Conservation (phyloP, 2,329 filamentous ascomycete species). For the Alternaria ethzedia region DNA sequence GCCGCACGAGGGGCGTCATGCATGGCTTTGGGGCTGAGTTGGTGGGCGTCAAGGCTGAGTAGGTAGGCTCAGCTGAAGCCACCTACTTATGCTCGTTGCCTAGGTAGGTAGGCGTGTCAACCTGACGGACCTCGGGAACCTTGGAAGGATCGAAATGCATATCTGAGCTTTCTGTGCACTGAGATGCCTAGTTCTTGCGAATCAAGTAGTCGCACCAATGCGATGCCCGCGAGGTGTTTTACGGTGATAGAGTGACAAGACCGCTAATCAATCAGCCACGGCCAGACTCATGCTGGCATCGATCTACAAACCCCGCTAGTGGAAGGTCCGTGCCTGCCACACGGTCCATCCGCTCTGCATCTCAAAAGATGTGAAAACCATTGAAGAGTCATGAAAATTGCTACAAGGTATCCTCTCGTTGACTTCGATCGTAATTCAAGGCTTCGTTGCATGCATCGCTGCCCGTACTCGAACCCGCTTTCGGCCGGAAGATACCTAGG, state of each 20-base stretch:
- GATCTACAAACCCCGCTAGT: background rate
- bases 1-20: background rate
- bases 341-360: background rate
- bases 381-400: background rate
- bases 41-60: background rate
- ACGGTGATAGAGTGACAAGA: background rate
- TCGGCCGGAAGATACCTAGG: background rate
- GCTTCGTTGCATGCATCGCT: background rate
- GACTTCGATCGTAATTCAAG: background rate
- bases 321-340: background rate
- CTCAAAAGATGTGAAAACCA: background rate
- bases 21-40: background rate
- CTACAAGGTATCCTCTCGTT: background rate
- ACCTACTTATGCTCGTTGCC: background rate
- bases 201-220: background rate
- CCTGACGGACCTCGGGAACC: no score
- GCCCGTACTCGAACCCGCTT: background rate
- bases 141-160: background rate
- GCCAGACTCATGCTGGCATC: background rate
- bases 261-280: background rate
- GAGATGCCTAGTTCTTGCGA: fast-evolving
- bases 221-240: background rate
- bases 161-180: background rate
- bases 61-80: background rate
- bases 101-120: background rate